phyloP scores from a whole-genome alignment of 1,139 yeast genomes.

The Protomyces arabidopsidicola region DNA sequence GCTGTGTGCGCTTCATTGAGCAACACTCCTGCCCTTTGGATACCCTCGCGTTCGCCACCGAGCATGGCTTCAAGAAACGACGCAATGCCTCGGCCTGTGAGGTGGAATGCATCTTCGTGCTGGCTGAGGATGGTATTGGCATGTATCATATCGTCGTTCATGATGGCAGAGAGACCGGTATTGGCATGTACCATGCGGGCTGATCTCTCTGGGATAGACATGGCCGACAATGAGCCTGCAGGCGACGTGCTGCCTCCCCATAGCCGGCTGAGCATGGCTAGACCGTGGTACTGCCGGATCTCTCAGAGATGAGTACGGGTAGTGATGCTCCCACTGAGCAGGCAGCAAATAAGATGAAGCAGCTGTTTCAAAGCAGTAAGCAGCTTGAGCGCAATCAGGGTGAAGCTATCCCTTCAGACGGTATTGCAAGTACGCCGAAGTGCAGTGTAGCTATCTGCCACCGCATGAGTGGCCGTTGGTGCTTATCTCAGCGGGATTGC shows the following conservation, averaged over 20 bases:
- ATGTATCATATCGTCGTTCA: conserved; percentile 43
- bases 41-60: conserved; percentile 43
- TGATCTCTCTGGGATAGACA: neutral
- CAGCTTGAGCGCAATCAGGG: too few species aligned
- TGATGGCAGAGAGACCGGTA: conserved; percentile 5
- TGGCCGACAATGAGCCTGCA: neutral
- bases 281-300: too few species aligned
- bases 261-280: conserved; percentile 7
- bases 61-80: conserved; percentile 1
- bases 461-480: too few species aligned
- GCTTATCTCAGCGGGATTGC: too few species aligned
- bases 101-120: conserved; percentile 13
- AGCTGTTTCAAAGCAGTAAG: too few species aligned
- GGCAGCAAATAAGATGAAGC: too few species aligned
- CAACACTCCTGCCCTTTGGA: conserved; percentile 56
- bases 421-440: too few species aligned
- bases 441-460: too few species aligned
- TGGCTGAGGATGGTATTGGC: neutral
- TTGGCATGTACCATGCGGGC: conserved; percentile 6
- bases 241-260: conserved; percentile 4
- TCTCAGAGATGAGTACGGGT: too few species aligned
- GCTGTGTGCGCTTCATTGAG: conserved; percentile 67
- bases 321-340: too few species aligned
- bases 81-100: neutral
- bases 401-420: too few species aligned